Evolutionary conservation across 2,329 filamentous ascomycete species (phyloP), one percentile per base, ranked within the genome.

Genomic region (Hypoxylon sp.): DNA sequence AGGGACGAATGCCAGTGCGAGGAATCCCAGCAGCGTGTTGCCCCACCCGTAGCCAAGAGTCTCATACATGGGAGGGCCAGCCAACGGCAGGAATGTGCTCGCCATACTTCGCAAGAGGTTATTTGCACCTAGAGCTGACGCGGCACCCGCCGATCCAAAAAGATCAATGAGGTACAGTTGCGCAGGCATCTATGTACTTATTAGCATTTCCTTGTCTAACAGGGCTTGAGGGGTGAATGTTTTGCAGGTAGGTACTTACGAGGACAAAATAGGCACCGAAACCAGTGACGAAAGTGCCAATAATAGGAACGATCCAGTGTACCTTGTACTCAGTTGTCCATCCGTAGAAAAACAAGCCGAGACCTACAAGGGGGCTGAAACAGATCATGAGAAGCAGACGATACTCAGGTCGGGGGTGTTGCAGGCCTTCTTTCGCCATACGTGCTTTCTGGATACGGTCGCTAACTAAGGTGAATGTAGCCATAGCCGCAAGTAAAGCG

Each of bases 341-440:
- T 25, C 55, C 62, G 49, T 60, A 64, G 10, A 59, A 4, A 42
- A 64, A 64, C 0, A 85, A 69, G 0, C 84, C 84, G 0, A 80
- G 71, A 0, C 83, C 81, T 1, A 85, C 69, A 4, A 75, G 60
- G 6, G 80, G 54, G 0, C 78, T 77, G 5, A 81, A 82, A 0
- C 81, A 72, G 1, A 83, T 69, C 1, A 82, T 79, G 2, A 81
- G 76, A 4, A 80, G 81, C 0, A 85, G 76, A 8, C 83, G 80
- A 49, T 82, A 80, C 69, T 85, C 83, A 7, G 77, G 75, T 56
- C 75, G 74, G 49, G 73, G 20, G 70, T 0, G 66, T 66, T 35
- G 27, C 5, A 33, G 6, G 11, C n/a, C 61, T 27, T 53, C 68
- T 68, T 5, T 46, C 46, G 14, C 72, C 70, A 1, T 57, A 51